phyloP scores from a whole-genome alignment of 2,329 filamentous ascomycete species.

The Colletotrichum higginsianum region DNA sequence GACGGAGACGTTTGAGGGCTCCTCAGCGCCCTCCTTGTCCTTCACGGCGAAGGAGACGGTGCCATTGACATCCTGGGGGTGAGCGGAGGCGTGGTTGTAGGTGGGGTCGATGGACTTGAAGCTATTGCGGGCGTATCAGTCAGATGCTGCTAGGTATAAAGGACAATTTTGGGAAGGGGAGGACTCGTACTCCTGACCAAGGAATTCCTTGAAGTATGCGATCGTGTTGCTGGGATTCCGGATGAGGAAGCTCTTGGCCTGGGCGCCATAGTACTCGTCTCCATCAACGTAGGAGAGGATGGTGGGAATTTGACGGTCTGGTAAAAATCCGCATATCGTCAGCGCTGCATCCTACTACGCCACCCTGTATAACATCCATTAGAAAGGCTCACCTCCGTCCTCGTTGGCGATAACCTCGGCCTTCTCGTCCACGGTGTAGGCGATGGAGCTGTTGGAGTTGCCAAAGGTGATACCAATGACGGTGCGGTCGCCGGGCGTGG shows the following conservation, averaged over 20 bases:
- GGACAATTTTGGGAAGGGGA: not conserved
- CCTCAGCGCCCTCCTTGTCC: constrained; percentile 77
- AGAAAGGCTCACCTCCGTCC: constrained; percentile 78
- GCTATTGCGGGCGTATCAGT: constrained; percentile 55
- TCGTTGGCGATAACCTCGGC: constrained; percentile 99
- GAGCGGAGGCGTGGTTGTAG: constrained; percentile 92
- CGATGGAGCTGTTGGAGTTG: constrained; percentile 98
- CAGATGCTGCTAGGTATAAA: constrained; percentile 24
- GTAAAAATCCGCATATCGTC: constrained; percentile 43
- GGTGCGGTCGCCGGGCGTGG: constrained; percentile 71
- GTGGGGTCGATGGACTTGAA: constrained; percentile 98
- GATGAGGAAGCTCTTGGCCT: constrained; percentile 94
- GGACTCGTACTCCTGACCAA: constrained; percentile 86
- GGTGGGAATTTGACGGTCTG: constrained; percentile 96
- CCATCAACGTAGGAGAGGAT: constrained; percentile 95
- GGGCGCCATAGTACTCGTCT: constrained; percentile 96
- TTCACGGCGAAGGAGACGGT: constrained; percentile 86
- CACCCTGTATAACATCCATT: constrained; percentile 49
- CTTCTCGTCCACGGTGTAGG: constrained; percentile 93
- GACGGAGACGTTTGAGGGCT: constrained; percentile 78
- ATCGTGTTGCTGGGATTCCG: constrained; percentile 95
- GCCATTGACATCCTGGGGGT: constrained; percentile 82
- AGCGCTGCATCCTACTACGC: constrained; percentile 3
- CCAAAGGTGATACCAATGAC: constrained; percentile 98
- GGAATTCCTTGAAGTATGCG: constrained; percentile 94